These are phyloP conservation scores for Alternaria sp. DNA, from an alignment of 2,329 filamentous ascomycete species.

Conservation along the genomic window DNA sequence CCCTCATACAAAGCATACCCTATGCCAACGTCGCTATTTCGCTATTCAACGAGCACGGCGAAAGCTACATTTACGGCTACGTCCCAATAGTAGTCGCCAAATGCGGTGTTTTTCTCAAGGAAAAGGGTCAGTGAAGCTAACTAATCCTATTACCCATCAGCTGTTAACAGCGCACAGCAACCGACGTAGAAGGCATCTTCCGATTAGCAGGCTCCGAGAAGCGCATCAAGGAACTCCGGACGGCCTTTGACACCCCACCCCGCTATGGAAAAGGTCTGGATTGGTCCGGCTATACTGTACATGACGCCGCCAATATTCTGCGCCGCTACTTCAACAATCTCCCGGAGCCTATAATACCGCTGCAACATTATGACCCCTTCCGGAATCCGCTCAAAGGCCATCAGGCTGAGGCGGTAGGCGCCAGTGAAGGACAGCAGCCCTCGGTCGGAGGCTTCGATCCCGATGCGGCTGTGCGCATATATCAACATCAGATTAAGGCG, in stretches of 20 bases:
- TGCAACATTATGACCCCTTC: constrained; percentile 92
- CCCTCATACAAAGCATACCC: constrained; percentile 89
- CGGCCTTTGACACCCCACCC: constrained; percentile 83
- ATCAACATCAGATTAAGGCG: constrained; percentile 90
- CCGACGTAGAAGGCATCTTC: constrained; percentile 94
- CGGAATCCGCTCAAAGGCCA: constrained; percentile 78
- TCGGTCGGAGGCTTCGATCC: constrained; percentile 77
- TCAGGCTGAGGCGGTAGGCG: constrained; percentile 72
- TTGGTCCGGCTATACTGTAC: constrained; percentile 97
- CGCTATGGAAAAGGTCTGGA: constrained; percentile 95
- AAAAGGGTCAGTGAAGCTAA: constrained; percentile 74
- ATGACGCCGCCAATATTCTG: constrained; percentile 96
- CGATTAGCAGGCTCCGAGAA: constrained; percentile 95
- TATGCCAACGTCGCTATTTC: constrained; percentile 99
- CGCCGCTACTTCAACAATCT: constrained; percentile 95
- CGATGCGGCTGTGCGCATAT: constrained; percentile 76
- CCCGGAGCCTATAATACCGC: constrained; percentile 93
- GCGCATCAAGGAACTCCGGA: constrained; percentile 95
- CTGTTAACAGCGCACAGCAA: constrained; percentile 65
- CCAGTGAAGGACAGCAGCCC: constrained; percentile 68
- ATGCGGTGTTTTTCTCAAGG: constrained; percentile 95
- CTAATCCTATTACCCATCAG: background rate
- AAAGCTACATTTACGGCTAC: constrained; percentile 98
- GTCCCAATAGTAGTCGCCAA: constrained; percentile 98
- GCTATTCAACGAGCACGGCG: constrained; percentile 86